phyloP scores from a whole-genome alignment of 441 rosid species.

The Adansonia madagascariensis region DNA sequence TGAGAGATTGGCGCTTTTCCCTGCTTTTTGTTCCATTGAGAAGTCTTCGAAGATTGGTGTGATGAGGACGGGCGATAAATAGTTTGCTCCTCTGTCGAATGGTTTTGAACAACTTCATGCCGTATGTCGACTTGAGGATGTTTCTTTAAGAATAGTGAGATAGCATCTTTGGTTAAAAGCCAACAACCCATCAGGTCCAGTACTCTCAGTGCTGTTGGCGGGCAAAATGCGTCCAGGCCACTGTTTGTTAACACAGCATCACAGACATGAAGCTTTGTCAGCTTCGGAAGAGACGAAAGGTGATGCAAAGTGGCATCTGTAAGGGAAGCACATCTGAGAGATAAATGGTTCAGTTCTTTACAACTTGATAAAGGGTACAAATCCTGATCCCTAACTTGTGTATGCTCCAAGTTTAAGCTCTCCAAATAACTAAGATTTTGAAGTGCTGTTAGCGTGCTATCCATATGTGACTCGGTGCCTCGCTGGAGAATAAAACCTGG shows the following conservation, averaged over 20 bases:
- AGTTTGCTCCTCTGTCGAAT: slow-evolving; percentile 34
- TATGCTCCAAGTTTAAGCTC: slow-evolving; percentile 72
- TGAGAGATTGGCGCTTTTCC: slow-evolving; percentile 42
- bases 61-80: slow-evolving; percentile 37
- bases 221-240: slow-evolving; percentile 64
- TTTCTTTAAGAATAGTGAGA: slow-evolving; percentile 48
- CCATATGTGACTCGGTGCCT: slow-evolving; percentile 38
- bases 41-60: slow-evolving; percentile 23
- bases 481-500: slow-evolving; percentile 60
- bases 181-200: slow-evolving; percentile 90
- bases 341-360: slow-evolving; percentile 56
- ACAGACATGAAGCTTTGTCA: slow-evolving; percentile 56
- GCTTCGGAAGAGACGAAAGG: slow-evolving; percentile 59
- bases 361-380: slow-evolving; percentile 53
- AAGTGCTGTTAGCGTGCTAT: slow-evolving; percentile 56
- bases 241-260: slow-evolving; percentile 73
- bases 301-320: slow-evolving; percentile 55
- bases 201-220: slow-evolving; percentile 52
- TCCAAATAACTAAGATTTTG: slow-evolving; percentile 54
- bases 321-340: slow-evolving; percentile 61
- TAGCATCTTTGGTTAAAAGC: slow-evolving; percentile 67
- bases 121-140: slow-evolving; percentile 58
- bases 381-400: slow-evolving; percentile 58
- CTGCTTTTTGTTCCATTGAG: slow-evolving; percentile 36
- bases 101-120: slow-evolving; percentile 50